Base-by-base conservation (phyloP, 805 yeast species). In the Komagataella phaffii region DNA sequence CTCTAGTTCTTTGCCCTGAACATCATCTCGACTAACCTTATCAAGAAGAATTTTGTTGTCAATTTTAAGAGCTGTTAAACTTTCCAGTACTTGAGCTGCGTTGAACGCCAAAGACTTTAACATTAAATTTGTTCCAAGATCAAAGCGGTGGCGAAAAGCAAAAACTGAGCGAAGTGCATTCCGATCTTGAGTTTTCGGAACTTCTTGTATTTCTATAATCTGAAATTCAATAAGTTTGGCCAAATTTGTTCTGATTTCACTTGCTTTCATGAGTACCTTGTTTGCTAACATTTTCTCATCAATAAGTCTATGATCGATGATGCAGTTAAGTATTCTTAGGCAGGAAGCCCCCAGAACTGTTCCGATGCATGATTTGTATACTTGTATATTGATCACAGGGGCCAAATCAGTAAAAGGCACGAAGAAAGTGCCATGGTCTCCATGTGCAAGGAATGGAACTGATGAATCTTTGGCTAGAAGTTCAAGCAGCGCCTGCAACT, bases 21-120 rank as follows among this genome's bases (percentile, higher is more conserved):
- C 96, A 61, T 93, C 98, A 55, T 85, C 95, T 67, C 99, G 77
- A 56, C 83, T 84, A 52, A 90, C 81, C 65, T 91, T 91, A 24
- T 82, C 82, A 51, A 90, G 69, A 52, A 91, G 72, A 6, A 83
- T 80, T 43, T 76, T 70, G 62, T 88, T 81, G 43, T 80, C 83
- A 21, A 65, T 65, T 55, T 86, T 82, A 52, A 81, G 61, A 17
- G 65, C 63, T 51, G 75, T 79, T 55, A 85, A 65, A 47, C 74
- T 70, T 48, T 72, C 68, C 56, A 83, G 68, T 7, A 72, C 62
- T 53, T 72, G 73, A 3, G 76, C 81, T 71, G 81, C 78, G 55
- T 76, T 76, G 59, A 68, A 79, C 49, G 77, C 60, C 30, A 84
- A 58, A 18, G 76, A 67, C 48, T 71, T 66, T 17, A 61, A 59